Conservation (phyloP, 495 filamentous ascomycete genomes). For the Podospora pseudoanserina region DNA sequence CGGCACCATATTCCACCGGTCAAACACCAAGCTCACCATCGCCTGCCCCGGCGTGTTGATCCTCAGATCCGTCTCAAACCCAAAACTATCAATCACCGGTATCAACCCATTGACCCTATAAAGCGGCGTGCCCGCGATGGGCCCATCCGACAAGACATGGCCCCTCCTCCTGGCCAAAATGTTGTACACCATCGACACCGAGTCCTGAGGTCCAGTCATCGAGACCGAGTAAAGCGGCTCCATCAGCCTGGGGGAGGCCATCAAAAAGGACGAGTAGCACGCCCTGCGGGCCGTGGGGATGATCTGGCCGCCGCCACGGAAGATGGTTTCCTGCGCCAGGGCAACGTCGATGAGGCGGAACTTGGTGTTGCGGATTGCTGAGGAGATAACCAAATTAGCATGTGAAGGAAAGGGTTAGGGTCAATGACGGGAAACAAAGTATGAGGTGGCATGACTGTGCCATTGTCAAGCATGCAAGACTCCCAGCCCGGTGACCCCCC, state of each 20-base stretch:
- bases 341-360: conserved; percentile 91
- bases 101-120: conserved; percentile 87
- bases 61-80: conserved; percentile 93
- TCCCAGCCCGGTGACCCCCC: neutral
- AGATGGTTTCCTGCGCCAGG: conserved; percentile 84
- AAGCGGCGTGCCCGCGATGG: conserved; percentile 91
- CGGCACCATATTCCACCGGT: conserved; percentile 91
- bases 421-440: neutral
- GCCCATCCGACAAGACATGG: conserved; percentile 88
- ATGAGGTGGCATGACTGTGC: neutral
- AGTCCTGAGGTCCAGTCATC: conserved; percentile 90
- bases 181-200: conserved; percentile 84
- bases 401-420: conserved; percentile 6
- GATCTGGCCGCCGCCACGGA: conserved; percentile 92
- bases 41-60: conserved; percentile 95
- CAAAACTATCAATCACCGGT: conserved; percentile 94
- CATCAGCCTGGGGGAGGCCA: conserved; percentile 94
- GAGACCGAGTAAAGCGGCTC: conserved; percentile 89
- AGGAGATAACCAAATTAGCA: neutral
- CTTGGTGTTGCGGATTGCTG: conserved; percentile 92
- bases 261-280: conserved; percentile 91
- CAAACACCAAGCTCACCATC: conserved; percentile 87
- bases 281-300: conserved; percentile 91
- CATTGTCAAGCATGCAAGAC: neutral
- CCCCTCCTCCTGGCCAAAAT: conserved; percentile 83